Evolutionary conservation across 257 asterid species (phyloP).

Genomic region (Paraleonurus japonicus): DNA sequence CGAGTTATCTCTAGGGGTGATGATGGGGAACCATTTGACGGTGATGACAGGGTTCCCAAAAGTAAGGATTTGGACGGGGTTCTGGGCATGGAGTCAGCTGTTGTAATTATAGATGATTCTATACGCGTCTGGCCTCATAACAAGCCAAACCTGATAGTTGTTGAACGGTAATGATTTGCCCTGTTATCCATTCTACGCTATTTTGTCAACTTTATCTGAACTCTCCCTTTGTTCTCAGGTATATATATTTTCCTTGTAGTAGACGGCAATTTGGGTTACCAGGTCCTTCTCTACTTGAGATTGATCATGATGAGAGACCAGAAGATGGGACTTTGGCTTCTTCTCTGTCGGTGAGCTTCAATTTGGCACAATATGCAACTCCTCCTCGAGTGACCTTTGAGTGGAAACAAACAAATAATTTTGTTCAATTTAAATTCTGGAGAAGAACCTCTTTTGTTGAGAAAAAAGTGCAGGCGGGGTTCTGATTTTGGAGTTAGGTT

Average conservation of each 20-base stretch:
- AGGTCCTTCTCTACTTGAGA: slow-evolving; percentile 97
- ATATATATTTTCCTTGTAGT: slow-evolving; percentile 95
- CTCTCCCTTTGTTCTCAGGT: slow-evolving; percentile 42
- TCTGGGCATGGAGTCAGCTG: slow-evolving; percentile 94
- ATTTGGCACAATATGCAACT: slow-evolving; percentile 10
- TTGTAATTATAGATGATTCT: slow-evolving; percentile 89
- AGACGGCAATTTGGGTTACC: slow-evolving; percentile 93
- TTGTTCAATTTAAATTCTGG: background rate
- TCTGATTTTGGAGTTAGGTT: background rate
- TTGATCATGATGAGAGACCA: slow-evolving; percentile 96
- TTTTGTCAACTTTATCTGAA: slow-evolving; percentile 11
- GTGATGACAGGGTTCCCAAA: slow-evolving; percentile 86
- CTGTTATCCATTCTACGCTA: background rate
- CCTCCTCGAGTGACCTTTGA: background rate
- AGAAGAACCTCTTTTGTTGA: slow-evolving; percentile 1
- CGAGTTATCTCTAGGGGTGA: slow-evolving; percentile 94
- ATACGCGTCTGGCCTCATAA: slow-evolving; percentile 95
- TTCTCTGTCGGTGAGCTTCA: slow-evolving; percentile 71
- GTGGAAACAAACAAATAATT: slow-evolving; percentile 4
- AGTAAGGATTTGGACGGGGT: slow-evolving; percentile 95
- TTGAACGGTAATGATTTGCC: slow-evolving; percentile 63
- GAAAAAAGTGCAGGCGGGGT: background rate
- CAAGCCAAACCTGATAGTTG: slow-evolving; percentile 80
- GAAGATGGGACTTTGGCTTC: slow-evolving; percentile 97
- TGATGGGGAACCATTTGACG: slow-evolving; percentile 77